phyloP scores from a whole-genome alignment of 2,329 filamentous ascomycete species.

The Fusarium aywerte region DNA sequence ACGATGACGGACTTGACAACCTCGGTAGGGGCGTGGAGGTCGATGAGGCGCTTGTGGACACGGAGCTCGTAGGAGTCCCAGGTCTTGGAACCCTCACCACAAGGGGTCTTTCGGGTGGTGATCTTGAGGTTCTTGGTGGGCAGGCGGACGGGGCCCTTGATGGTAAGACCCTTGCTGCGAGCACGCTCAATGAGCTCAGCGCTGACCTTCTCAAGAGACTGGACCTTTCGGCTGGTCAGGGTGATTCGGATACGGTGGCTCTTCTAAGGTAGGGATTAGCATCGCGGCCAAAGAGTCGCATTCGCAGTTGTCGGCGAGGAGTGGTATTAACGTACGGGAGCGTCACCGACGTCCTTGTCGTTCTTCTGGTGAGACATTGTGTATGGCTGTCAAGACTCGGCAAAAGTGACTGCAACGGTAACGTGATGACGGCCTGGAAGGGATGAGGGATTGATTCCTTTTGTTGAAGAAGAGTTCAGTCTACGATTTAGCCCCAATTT shows the following conservation, averaged over 20 bases:
- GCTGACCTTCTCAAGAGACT: slow-evolving; percentile 97
- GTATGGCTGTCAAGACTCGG: slow-evolving; percentile 80
- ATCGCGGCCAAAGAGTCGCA: slow-evolving; percentile 2
- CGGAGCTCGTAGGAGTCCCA: slow-evolving; percentile 99
- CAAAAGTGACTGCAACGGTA: slow-evolving; percentile 71
- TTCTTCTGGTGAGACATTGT: slow-evolving; percentile 95
- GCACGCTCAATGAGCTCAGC: slow-evolving; percentile 97
- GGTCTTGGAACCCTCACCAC: slow-evolving; percentile 99
- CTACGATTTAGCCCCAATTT: slow-evolving; percentile 32
- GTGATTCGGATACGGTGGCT: slow-evolving; percentile 99
- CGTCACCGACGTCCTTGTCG: slow-evolving; percentile 93
- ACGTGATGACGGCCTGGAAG: slow-evolving; percentile 75
- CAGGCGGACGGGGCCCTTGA: slow-evolving; percentile 98
- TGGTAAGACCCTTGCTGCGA: slow-evolving; percentile 96
- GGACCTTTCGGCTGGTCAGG: slow-evolving; percentile 93
- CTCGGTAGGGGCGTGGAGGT: slow-evolving; percentile 97
- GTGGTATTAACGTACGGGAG: slow-evolving; percentile 70
- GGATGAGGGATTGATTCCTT: slow-evolving; percentile 37
- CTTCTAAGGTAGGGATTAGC: slow-evolving; percentile 66
- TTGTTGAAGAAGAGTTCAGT: slow-evolving; percentile 31
- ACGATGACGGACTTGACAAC: slow-evolving; percentile 96
- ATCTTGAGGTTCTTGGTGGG: slow-evolving; percentile 97
- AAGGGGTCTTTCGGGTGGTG: slow-evolving; percentile 98
- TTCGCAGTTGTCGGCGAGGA: not conserved
- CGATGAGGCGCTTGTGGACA: slow-evolving; percentile 98